Conservation (phyloP, 1,284 basidiomycete genomes). For the Rugosomyces carneus region DNA sequence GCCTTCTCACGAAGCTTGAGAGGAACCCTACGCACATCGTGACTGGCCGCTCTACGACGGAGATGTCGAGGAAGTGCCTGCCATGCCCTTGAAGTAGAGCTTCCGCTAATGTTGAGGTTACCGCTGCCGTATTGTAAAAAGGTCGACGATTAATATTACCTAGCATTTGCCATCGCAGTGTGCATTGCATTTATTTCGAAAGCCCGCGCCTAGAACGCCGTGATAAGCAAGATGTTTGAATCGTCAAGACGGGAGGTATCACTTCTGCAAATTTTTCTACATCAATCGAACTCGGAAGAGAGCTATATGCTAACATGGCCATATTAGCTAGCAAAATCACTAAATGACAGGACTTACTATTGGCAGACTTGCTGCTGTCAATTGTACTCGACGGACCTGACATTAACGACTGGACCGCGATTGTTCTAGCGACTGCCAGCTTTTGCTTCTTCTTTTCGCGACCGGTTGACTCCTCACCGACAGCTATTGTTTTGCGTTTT, state of each 20-base stretch:
- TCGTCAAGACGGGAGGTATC: background rate
- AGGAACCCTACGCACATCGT: conserved; percentile 88
- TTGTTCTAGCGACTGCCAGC: conserved; percentile 56
- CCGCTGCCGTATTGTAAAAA: background rate
- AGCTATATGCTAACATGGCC: conserved; percentile 22
- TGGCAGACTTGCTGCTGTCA: conserved; percentile 22
- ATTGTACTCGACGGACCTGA: conserved; percentile 31
- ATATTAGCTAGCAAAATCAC: background rate
- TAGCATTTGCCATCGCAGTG: conserved; percentile 72
- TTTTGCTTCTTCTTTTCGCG: conserved; percentile 67
- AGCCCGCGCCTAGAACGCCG: conserved; percentile 55
- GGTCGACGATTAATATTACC: conserved; percentile 41
- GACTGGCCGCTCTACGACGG: conserved; percentile 85
- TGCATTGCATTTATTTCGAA: conserved; percentile 90
- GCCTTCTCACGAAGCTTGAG: conserved; percentile 74
- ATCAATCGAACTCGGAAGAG: conserved; percentile 69
- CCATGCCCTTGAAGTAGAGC: conserved; percentile 78
- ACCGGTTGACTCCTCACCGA: conserved; percentile 33
- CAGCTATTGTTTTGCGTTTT: conserved; percentile 43
- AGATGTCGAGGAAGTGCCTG: conserved; percentile 87
- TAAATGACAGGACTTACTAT: conserved; percentile 23
- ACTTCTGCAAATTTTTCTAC: conserved; percentile 87
- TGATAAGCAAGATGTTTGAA: background rate
- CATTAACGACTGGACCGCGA: conserved; percentile 47
- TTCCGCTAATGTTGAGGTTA: conserved; percentile 32